Evolutionary conservation across 495 filamentous ascomycete genomes (phyloP), one percentile per base, ranked within the genome.

Genomic region (Acidiella bohemica): DNA sequence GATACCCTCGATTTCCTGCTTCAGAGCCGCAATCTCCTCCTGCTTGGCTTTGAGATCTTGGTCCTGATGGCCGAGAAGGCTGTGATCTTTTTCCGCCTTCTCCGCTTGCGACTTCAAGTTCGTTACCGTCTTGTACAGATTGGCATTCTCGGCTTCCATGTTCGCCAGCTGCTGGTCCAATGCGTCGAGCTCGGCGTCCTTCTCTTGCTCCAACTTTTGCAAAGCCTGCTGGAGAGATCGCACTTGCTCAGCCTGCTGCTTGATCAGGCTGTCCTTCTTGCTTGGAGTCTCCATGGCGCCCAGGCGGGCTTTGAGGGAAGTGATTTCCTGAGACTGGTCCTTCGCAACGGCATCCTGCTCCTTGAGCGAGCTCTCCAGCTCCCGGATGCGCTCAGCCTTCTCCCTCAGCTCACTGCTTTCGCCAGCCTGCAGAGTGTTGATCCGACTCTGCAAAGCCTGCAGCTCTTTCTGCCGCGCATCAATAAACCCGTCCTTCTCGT

Each of bases 251-350:
- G 38, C 42, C 22, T 53, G 46, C 39, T 53, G 46, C 42, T 42
- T 40, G 10, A 51, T 5, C 8, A 51, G 21, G n/a, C 43, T 29
- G 23, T 51, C 39, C 16, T 51, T 47, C 48, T 47, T 51, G 12
- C 42, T 42, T 9, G 50, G 50, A 11, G 50, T 50, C 34, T 53
- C 50, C 35, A 53, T 47, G 8, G 47, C 46, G 11, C 46, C 42
- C n/a, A 53, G 37, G 4, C 47, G 42, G 5, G 41, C 37, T 18
- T 44, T 43, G 9, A 47, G 31, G 5, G 42, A 46, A 5, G 35
- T 46, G 18, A 49, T 26, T 28, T 51, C 37, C 32, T 47, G 42
- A 16, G 43, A 44, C 32, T 50, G 46, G 18, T 53, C 50, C 20
- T 46, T 42, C 10, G 25, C 38, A 12, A 21, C 26, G 13, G 19